phyloP scores from a whole-genome alignment of 1,284 basidiomycete species.

The Papiliotrema nemorosa region DNA sequence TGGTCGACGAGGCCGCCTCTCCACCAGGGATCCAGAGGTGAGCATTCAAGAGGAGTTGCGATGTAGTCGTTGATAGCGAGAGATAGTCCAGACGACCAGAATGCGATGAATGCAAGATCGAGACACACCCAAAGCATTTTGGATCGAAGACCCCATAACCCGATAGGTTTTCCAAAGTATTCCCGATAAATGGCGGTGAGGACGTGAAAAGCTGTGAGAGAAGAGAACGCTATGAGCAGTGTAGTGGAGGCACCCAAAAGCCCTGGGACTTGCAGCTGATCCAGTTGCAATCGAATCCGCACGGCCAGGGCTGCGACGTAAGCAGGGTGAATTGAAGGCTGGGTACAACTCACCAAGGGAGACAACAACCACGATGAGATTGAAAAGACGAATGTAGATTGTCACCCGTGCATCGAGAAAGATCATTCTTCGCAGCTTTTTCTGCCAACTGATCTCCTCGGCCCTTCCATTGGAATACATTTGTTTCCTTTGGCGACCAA shows the following conservation, averaged over 20 bases:
- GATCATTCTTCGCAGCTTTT: constrained; percentile 44
- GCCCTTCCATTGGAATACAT: background rate
- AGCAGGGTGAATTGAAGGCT: too few species aligned
- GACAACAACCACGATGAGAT: constrained; percentile 50
- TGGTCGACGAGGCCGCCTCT: constrained; percentile 11
- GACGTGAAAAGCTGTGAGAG: constrained; percentile 53
- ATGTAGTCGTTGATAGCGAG: constrained; percentile 56
- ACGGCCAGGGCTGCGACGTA: constrained; percentile 43
- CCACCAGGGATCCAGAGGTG: constrained; percentile 42
- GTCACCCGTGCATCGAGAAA: constrained; percentile 54
- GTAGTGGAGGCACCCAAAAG: constrained; percentile 55
- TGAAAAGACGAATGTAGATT: constrained; percentile 53
- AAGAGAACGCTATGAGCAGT: constrained; percentile 53
- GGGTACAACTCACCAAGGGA: constrained; percentile 14
- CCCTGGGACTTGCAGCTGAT: constrained; percentile 38
- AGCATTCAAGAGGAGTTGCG: constrained; percentile 54
- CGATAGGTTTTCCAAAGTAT: constrained; percentile 57
- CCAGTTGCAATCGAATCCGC: constrained; percentile 47
- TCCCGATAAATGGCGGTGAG: constrained; percentile 52
- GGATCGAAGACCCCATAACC: constrained; percentile 54
- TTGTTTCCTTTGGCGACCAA: constrained; percentile 4
- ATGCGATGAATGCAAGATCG: constrained; percentile 54
- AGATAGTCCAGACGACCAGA: constrained; percentile 47
- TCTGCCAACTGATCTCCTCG: constrained; percentile 25
- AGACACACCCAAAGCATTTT: constrained; percentile 52